Conservation (phyloP, 2,329 filamentous ascomycete genomes). For the Dothidotthia symphoricarpi region DNA sequence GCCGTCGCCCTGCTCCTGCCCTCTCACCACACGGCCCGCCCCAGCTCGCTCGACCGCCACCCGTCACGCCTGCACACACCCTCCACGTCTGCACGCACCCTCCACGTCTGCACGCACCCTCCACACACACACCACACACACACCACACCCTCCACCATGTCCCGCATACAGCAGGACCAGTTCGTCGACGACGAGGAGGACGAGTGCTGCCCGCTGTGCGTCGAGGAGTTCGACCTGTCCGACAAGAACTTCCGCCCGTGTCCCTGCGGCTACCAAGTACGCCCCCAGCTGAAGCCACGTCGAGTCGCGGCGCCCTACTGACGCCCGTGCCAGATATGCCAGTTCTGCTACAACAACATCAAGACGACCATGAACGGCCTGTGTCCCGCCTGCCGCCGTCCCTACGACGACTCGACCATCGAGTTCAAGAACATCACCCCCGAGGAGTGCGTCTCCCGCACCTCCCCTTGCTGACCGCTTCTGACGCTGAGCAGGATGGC, state of each 20-base stretch:
- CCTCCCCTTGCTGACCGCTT: slow-evolving; percentile 11
- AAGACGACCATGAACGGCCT: slow-evolving; percentile 97
- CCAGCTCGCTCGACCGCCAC: slow-evolving; percentile 27
- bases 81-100: slow-evolving; percentile 14
- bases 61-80: slow-evolving; percentile 14
- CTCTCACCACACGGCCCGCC: neutral
- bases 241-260: slow-evolving; percentile 97
- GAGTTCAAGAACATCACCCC: slow-evolving; percentile 92
- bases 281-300: slow-evolving; percentile 24
- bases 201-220: slow-evolving; percentile 81
- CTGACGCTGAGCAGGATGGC: slow-evolving; percentile 57
- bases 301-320: slow-evolving; percentile 20
- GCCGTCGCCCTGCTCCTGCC: slow-evolving; percentile 7
- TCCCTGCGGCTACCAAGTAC: slow-evolving; percentile 95
- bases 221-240: slow-evolving; percentile 97
- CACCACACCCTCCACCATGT: slow-evolving; percentile 41
- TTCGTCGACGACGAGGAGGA: slow-evolving; percentile 55
- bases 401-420: slow-evolving; percentile 96
- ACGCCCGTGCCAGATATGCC: slow-evolving; percentile 67
- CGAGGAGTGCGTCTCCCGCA: slow-evolving; percentile 72
- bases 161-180: slow-evolving; percentile 51
- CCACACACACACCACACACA: too few species aligned
- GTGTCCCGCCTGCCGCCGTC: slow-evolving; percentile 93
- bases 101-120: slow-evolving; percentile 9
- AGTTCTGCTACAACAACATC: slow-evolving; percentile 99